Evolutionary conservation across 1,284 basidiomycete genomes (phyloP).

Genomic region (Ceraceosorus guamensis): DNA sequence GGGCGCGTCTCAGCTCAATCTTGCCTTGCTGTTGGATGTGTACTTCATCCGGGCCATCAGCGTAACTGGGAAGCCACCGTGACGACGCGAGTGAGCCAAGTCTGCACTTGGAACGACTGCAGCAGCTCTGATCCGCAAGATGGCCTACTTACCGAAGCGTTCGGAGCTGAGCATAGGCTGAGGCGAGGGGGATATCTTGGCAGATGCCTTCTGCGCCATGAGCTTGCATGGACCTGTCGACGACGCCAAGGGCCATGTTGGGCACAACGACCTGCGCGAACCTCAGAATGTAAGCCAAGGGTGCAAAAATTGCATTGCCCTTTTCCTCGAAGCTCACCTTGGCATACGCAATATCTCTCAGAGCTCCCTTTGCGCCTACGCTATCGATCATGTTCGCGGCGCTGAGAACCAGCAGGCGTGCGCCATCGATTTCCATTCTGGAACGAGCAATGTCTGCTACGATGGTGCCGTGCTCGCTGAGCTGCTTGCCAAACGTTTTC

Average conservation of each 20-base stretch:
- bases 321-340: conserved; percentile 60
- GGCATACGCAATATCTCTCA: conserved; percentile 94
- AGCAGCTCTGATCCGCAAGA: neutral
- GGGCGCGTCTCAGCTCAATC: conserved; percentile 55
- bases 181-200: conserved; percentile 78
- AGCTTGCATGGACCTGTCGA: conserved; percentile 86
- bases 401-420: conserved; percentile 77
- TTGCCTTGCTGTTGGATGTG: conserved; percentile 91
- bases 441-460: conserved; percentile 82
- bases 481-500: conserved; percentile 86
- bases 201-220: conserved; percentile 87
- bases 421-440: conserved; percentile 82
- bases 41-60: conserved; percentile 55
- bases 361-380: conserved; percentile 79
- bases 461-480: conserved; percentile 89
- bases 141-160: conserved; percentile 53
- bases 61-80: conserved; percentile 11
- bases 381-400: conserved; percentile 94
- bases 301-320: neutral
- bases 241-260: conserved; percentile 72
- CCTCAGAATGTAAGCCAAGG: conserved; percentile 7
- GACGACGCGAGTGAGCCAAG: neutral
- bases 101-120: neutral
- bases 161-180: conserved; percentile 69
- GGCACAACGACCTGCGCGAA: conserved; percentile 61